A percentile compares a stretch with the other conserved stretches of the same genome.
Evolutionary conservation across 768 basidiomycete genomes (phyloP).

Genomic region (Tricholoma bakamatsutake): DNA sequence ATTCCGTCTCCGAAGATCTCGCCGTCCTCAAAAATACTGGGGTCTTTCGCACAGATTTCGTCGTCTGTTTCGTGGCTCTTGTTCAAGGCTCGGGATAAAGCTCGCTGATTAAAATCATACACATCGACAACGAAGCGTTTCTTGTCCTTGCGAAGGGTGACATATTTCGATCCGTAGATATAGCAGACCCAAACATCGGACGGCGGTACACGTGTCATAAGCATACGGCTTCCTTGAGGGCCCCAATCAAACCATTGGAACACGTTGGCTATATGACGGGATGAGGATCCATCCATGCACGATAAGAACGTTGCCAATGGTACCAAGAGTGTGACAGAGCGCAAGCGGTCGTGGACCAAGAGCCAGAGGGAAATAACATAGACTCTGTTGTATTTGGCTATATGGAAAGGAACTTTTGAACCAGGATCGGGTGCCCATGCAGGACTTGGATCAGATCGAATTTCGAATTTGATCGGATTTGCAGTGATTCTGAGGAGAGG

Average conservation of each 20-base stretch:
- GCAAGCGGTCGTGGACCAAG: constrained; percentile 18
- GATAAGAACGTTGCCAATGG: constrained; percentile 34
- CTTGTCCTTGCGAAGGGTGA: constrained; percentile 15
- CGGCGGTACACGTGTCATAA: constrained; percentile 24
- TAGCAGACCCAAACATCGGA: constrained; percentile 55
- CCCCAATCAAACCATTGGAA: constrained; percentile 51
- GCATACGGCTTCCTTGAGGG: constrained; percentile 38
- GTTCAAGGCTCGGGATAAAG: constrained; percentile 23
- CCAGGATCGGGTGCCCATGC: constrained; percentile 32
- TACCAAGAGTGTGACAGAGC: constrained; percentile 36
- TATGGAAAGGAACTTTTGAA: constrained; percentile 40
- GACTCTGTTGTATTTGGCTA: constrained; percentile 34
- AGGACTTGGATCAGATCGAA: constrained; percentile 53
- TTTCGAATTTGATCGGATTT: constrained; percentile 27
- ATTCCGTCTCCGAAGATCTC: constrained; percentile 36
- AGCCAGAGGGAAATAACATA: constrained; percentile 43
- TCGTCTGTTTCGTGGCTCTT: constrained; percentile 1
- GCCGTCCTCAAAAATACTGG: constrained; percentile 2
- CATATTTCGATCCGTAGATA: constrained; percentile 44
- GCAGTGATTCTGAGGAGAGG: constrained; percentile 28
- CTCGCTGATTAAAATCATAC: constrained; percentile 48
- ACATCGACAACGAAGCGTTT: constrained; percentile 26
- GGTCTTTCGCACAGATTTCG: neutral
- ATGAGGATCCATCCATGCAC: constrained; percentile 21
- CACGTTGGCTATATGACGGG: constrained; percentile 10